Evolutionary conservation across 495 filamentous ascomycete species (phyloP).

Genomic region (Penicillium canescens): DNA sequence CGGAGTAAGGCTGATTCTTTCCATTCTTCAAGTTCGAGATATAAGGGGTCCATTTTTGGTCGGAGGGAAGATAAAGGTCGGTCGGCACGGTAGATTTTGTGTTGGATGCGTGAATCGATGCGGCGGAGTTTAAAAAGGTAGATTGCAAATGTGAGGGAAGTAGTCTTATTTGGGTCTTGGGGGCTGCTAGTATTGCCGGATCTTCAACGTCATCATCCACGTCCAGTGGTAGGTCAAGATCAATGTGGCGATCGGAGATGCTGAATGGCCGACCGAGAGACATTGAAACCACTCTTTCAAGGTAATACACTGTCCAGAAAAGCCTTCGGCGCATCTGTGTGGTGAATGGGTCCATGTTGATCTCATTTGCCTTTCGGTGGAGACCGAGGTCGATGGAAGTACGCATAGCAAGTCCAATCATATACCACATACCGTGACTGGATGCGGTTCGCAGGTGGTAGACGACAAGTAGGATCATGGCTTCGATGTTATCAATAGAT

Average conservation of each 20-base stretch:
- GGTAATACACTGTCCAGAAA: constrained; percentile 56
- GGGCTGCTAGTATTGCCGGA: constrained; percentile 36
- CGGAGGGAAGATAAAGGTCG: constrained; percentile 44
- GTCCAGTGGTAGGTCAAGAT: constrained; percentile 49
- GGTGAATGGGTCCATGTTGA: constrained; percentile 45
- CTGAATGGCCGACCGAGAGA: constrained; percentile 53
- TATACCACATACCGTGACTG: constrained; percentile 57
- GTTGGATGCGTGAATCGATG: constrained; percentile 55
- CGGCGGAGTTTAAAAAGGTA: constrained; percentile 51
- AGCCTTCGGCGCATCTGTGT: constrained; percentile 50
- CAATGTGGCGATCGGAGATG: constrained; percentile 54
- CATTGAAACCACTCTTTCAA: constrained; percentile 52
- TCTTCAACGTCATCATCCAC: constrained; percentile 50
- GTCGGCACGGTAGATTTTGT: constrained; percentile 56
- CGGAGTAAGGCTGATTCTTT: constrained; percentile 43
- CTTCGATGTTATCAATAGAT: constrained; percentile 54
- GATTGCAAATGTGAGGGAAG: constrained; percentile 49
- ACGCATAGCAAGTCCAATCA: constrained; percentile 57
- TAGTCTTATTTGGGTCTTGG: constrained; percentile 34
- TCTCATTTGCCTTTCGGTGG: constrained; percentile 50
- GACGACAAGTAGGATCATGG: constrained; percentile 55
- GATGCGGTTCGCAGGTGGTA: constrained; percentile 53
- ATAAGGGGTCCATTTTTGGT: constrained; percentile 49
- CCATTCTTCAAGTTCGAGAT: constrained; percentile 54
- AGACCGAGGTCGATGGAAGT: constrained; percentile 55